phyloP scores from a whole-genome alignment of 78 protist genomes.

The Guillardia theta region DNA sequence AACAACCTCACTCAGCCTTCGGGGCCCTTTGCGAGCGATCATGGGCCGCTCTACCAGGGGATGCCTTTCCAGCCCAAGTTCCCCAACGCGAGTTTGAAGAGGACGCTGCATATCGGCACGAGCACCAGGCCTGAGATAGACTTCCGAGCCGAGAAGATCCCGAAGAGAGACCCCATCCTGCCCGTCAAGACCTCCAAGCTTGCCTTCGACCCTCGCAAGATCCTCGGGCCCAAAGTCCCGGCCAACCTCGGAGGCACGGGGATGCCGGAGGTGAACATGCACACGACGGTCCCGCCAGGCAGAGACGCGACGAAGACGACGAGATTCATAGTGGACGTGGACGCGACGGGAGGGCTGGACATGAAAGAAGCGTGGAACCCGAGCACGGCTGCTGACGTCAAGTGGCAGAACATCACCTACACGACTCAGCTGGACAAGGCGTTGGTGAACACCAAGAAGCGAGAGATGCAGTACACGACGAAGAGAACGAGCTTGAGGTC shows the following conservation, averaged over 20 bases:
- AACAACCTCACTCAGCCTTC: not conserved
- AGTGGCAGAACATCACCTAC: not conserved
- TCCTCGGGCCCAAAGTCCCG: not conserved
- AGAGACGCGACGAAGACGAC: not conserved
- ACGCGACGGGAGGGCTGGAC: not conserved
- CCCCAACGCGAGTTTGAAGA: not conserved
- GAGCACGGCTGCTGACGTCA: not conserved
- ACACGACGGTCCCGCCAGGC: conserved; percentile 7
- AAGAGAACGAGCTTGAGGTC: not conserved
- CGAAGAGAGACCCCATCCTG: not conserved
- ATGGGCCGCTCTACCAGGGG: not conserved
- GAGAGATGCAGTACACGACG: not conserved
- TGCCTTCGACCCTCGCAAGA: not conserved
- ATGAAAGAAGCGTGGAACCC: not conserved
- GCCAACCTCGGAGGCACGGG: not conserved
- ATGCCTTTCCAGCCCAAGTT: not conserved
- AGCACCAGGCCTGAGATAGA: not conserved
- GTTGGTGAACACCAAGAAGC: not conserved
- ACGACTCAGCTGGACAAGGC: not conserved
- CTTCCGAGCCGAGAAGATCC: not conserved
- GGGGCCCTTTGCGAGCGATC: not conserved
- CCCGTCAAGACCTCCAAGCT: conserved; percentile 8
- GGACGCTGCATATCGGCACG: not conserved
- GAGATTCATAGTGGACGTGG: not conserved
- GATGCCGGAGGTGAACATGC: not conserved